Base-by-base conservation (phyloP, 148 eudicot species). In the Rhododendron ferrugineum region DNA sequence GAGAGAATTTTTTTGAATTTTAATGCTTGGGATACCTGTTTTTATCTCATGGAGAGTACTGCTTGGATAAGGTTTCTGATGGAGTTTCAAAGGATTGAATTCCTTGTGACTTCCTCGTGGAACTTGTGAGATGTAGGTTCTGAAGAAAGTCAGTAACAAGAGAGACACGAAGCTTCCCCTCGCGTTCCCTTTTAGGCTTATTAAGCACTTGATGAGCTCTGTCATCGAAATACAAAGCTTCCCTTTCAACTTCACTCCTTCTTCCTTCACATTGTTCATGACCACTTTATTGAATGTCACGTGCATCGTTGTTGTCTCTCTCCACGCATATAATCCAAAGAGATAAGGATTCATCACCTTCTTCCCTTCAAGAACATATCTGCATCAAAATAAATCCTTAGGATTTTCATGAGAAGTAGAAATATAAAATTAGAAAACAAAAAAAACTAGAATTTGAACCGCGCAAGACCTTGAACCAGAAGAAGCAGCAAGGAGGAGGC, bases 311-410 rank as follows among this genome's bases (percentile, higher is more conserved):
- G 91, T 87, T 23, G 91, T 85, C 82, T 89, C 91, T 46, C 60
- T 85, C 88, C 86, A 89, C 3, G 50, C 85, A 46, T 85, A 85
- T 54, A 81, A 64, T 26, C 60, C 89, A 36, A 85, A 82, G 44
- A 89, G 91, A 87, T 72, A 89, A 34, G 91, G 91, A 75, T 87
- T 89, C 85, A 89, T 79, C 28, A 83, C 42, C 86, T 89, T 89
- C 87, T 76, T 87, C 85, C 89, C 91, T 83, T 87, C 91, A 83
- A 89, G 83, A 74, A 89, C 68, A 68, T 89, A 89, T 85, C 91
- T 89, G 85, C 83, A 89, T 86, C 16, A 64, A 13, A 82, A 10
- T 20, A 34, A 47, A 13, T 36, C 58, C 47, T 3, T 3, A 28
- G 11, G 16, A 66, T 26, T 66, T 26, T 26, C 30, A 1, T 46